Base-by-base conservation (phyloP, 768 basidiomycete genomes). In the Sarcodon sp. region DNA sequence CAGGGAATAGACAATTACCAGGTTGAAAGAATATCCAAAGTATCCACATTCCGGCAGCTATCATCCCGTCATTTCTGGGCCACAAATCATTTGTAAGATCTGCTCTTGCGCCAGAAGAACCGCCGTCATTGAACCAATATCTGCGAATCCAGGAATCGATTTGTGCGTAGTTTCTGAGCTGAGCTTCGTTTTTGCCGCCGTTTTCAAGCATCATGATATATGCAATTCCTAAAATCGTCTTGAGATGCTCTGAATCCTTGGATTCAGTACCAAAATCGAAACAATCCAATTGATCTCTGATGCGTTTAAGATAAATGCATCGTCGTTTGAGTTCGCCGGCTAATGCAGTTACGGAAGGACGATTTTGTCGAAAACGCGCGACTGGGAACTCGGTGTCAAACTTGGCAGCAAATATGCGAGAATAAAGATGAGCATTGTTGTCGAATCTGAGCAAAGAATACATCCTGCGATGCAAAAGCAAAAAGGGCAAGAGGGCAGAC, bases 191-290 rank as follows among this genome's bases (percentile, higher is more conserved):
- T 58, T 74, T 80, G 38, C 77, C 83, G 31, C 83, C 83, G 54
- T 87, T 83, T 65, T 91, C 88, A 43, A 90, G 66, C 71, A 88
- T 73, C 78, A 90, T 78, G 35, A 86, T 63, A 57, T 83, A 88
- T 27, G 79, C 73, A 31, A 74, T 72, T 69, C 79, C 83, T 5
- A 89, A 72, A 11, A 76, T 57, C n/a, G 77, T 68, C 18, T 66
- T 64, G 33, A 72, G 49, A 5, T 54, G 56, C 39, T 54, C 56
- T 27, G 62, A 55, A 36, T 55, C 59, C 1, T 57, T 47, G 39
- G 44, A 55, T 46, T 13, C 45, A 38, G 33, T 45, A 36, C 44
- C 56, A 47, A 37, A 56, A 53, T 34, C 54, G 34, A 52, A 39
- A 3, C 55, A 49, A 37, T 59, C 56, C 31, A 60, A 54, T 43